Conservation (phyloP, 2,329 filamentous ascomycete genomes). For the Pseudocercospora ulei region DNA sequence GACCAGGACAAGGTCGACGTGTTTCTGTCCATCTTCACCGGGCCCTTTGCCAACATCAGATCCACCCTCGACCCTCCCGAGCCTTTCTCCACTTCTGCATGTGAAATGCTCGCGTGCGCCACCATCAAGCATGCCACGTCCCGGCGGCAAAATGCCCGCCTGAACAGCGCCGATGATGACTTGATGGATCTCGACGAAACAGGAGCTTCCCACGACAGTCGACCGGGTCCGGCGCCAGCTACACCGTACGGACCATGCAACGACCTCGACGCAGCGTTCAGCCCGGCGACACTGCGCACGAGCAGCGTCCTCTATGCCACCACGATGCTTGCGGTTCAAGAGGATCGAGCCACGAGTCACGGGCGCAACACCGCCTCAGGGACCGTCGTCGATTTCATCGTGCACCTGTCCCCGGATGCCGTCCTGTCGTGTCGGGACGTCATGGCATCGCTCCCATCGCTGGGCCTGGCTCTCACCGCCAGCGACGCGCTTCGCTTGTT, state of each 20-base stretch:
- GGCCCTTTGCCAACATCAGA: conserved; percentile 13
- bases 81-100: background rate
- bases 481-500: conserved; percentile 41
- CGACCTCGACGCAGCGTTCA: conserved; percentile 29
- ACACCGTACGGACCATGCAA: conserved; percentile 41
- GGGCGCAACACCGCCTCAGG: conserved; percentile 11
- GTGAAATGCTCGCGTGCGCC: conserved; percentile 2
- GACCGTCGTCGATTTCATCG: conserved; percentile 23
- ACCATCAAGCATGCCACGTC: conserved; percentile 14
- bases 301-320: conserved; percentile 24
- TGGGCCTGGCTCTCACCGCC: conserved; percentile 25
- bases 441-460: conserved; percentile 21
- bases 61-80: background rate
- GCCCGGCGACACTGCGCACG: conserved; percentile 20
- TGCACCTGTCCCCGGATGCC: conserved; percentile 20
- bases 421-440: conserved; percentile 26
- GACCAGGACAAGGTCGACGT: conserved; percentile 40
- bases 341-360: background rate
- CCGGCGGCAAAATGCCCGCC: conserved; percentile 9
- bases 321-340: conserved; percentile 9
- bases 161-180: conserved; percentile 44
- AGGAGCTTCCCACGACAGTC: conserved; percentile 53
- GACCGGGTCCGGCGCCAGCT: conserved; percentile 34
- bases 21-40: conserved; percentile 35
- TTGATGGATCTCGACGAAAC: conserved; percentile 59